phyloP scores from a whole-genome alignment of 306 rosid species.

The Carpinus fangiana region DNA sequence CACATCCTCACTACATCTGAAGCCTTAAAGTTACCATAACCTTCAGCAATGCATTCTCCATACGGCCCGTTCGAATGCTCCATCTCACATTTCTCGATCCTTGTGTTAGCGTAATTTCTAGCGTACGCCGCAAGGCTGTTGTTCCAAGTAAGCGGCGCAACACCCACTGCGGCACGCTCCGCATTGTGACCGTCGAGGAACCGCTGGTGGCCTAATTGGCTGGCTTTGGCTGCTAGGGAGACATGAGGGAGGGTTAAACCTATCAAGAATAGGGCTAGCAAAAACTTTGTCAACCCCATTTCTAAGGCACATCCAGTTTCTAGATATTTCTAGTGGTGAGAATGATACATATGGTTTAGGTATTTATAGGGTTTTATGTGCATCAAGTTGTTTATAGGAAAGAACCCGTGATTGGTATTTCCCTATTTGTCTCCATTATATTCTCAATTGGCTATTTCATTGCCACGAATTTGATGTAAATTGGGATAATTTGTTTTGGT shows the following conservation, averaged over 20 bases:
- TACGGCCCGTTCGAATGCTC: constrained; percentile 62
- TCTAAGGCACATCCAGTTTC: no score
- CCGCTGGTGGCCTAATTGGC: constrained; percentile 20
- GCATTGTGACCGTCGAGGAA: constrained; percentile 55
- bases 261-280: neutral
- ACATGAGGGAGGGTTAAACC: constrained; percentile 2
- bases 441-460: no score
- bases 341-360: neutral
- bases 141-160: constrained; percentile 58
- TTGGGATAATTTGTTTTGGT: no score
- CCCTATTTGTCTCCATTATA: no score
- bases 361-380: neutral
- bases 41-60: constrained; percentile 17
- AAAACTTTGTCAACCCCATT: constrained; percentile 3
- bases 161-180: constrained; percentile 48
- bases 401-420: no score
- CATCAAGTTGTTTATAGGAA: no score
- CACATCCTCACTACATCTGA: constrained; percentile 47
- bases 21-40: no score
- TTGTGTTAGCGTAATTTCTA: constrained; percentile 35
- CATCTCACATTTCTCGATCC: constrained; percentile 11
- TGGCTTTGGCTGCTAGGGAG: constrained; percentile 28
- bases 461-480: no score
- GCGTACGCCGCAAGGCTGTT: constrained; percentile 51
- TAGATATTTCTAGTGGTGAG: no score